phyloP scores from a whole-genome alignment of 2,329 filamentous ascomycete genomes.

The Botrytis aclada region DNA sequence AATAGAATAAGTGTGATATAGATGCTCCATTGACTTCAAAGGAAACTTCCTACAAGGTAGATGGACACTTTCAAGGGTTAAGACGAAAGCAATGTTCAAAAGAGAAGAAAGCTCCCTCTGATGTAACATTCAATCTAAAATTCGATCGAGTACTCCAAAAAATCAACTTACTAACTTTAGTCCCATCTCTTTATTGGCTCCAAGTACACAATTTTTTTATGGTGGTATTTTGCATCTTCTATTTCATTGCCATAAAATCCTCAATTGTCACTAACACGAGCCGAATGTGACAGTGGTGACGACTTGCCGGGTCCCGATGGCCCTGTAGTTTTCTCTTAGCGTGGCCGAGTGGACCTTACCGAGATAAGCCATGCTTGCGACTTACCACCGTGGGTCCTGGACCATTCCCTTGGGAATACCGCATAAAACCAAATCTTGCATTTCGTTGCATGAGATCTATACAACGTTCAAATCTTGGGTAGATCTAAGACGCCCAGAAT shows the following conservation, averaged over 20 bases:
- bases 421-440: slow-evolving; percentile 10
- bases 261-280: not conserved
- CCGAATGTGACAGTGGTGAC: slow-evolving; percentile 12
- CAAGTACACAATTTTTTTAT: not conserved
- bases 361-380: slow-evolving; percentile 12
- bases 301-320: slow-evolving; percentile 9
- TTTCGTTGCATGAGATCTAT: slow-evolving; percentile 14
- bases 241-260: not conserved
- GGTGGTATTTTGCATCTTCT: not conserved
- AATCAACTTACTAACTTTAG: not conserved
- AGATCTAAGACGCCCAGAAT: slow-evolving; percentile 17
- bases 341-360: slow-evolving; percentile 7
- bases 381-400: not conserved
- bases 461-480: not conserved
- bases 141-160: not conserved
- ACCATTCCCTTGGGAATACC: slow-evolving; percentile 6
- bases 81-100: not conserved
- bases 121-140: not conserved
- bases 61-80: not conserved
- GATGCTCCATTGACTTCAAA: not conserved
- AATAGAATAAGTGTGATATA: not conserved
- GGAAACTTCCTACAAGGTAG: not conserved
- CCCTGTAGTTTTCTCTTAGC: slow-evolving; percentile 6
- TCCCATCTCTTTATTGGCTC: not conserved
- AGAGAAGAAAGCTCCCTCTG: not conserved